These are phyloP conservation scores for Diplodia corticola DNA, from an alignment of 2,329 filamentous ascomycete species.

Conservation along the genomic window DNA sequence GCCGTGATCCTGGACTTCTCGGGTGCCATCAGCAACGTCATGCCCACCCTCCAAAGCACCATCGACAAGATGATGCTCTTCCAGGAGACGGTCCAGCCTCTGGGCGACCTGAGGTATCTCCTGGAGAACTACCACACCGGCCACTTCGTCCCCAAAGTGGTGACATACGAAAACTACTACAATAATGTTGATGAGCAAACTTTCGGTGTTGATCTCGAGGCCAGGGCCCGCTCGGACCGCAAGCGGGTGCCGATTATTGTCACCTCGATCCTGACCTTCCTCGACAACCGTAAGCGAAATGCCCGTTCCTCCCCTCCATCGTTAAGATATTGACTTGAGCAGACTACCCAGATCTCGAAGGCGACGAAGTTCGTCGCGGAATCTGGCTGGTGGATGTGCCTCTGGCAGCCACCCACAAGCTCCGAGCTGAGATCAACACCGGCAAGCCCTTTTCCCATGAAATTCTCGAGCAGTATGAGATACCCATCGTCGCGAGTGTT, in stretches of 20 bases:
- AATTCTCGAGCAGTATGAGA: conserved; percentile 81
- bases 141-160: conserved; percentile 84
- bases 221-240: conserved; percentile 85
- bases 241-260: conserved; percentile 93
- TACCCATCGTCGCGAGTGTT: conserved; percentile 89
- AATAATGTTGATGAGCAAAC: conserved; percentile 97
- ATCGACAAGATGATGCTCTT: conserved; percentile 99
- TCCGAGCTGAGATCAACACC: conserved; percentile 81
- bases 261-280: conserved; percentile 88
- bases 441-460: conserved; percentile 77
- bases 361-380: conserved; percentile 84
- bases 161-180: conserved; percentile 98
- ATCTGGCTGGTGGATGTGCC: conserved; percentile 96
- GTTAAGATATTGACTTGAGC: background rate
- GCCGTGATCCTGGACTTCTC: conserved; percentile 97
- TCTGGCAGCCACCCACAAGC: conserved; percentile 77
- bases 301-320: conserved; percentile 19
- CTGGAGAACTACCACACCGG: conserved; percentile 97
- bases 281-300: conserved; percentile 70
- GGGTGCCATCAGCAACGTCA: conserved; percentile 95
- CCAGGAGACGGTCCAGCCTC: conserved; percentile 96
- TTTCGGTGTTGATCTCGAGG: conserved; percentile 97
- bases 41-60: conserved; percentile 90
- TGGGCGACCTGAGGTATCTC: conserved; percentile 86
- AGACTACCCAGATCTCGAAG: conserved; percentile 94